Conservation (phyloP, 2,329 filamentous ascomycete genomes). For the Fusarium marasasianum region DNA sequence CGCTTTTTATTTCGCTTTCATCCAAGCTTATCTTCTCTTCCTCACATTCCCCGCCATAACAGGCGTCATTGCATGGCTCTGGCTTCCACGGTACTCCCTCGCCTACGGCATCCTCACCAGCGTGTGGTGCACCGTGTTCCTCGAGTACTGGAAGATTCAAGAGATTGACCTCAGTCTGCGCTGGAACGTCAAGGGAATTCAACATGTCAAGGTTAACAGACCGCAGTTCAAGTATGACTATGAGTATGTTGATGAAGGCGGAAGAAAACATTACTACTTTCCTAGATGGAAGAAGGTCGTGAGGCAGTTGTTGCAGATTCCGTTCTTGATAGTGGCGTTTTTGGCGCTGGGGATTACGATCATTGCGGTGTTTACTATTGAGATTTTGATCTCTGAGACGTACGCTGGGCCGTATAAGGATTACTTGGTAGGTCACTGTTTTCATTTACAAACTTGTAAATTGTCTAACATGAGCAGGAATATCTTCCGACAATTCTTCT, state of each 20-base stretch:
- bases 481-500: slow-evolving; percentile 78
- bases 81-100: slow-evolving; percentile 75
- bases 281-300: slow-evolving; percentile 70
- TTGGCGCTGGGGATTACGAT: slow-evolving; percentile 72
- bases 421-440: slow-evolving; percentile 61
- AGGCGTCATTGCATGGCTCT: slow-evolving; percentile 73
- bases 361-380: slow-evolving; percentile 74
- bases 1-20: slow-evolving; percentile 86
- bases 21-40: slow-evolving; percentile 78
- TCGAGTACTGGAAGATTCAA: slow-evolving; percentile 83
- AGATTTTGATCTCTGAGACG: slow-evolving; percentile 78
- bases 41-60: slow-evolving; percentile 74
- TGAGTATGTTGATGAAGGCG: slow-evolving; percentile 69
- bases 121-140: slow-evolving; percentile 77
- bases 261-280: slow-evolving; percentile 69
- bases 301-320: slow-evolving; percentile 74
- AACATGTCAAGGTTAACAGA: slow-evolving; percentile 71
- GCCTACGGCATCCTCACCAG: slow-evolving; percentile 73
- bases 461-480: slow-evolving; percentile 56
- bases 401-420: slow-evolving; percentile 76
- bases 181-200: slow-evolving; percentile 77
- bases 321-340: slow-evolving; percentile 70
- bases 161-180: slow-evolving; percentile 76
- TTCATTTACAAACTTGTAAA: neutral
- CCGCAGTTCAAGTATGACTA: slow-evolving; percentile 72